Conservation (phyloP, 495 filamentous ascomycete species). For the Thozetella sp. region DNA sequence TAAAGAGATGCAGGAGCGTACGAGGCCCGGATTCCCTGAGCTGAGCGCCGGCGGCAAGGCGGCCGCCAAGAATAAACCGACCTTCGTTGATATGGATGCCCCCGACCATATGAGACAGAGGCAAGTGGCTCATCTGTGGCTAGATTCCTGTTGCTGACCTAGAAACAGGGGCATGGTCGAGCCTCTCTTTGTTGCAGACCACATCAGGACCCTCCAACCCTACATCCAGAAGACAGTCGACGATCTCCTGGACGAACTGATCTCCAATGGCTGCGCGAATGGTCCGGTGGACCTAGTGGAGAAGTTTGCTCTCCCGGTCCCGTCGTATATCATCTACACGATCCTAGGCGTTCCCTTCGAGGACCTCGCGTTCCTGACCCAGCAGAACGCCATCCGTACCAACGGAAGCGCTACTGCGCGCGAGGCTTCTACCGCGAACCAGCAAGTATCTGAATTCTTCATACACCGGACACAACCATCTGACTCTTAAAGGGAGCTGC, state of each 20-base stretch:
- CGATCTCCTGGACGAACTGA: conserved; percentile 34
- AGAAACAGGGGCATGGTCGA: conserved; percentile 39
- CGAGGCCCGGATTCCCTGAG: conserved; percentile 45
- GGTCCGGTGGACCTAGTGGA: conserved; percentile 42
- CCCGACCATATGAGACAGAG: conserved; percentile 42
- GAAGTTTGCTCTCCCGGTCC: conserved; percentile 42
- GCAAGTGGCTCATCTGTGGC: background rate
- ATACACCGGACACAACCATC: background rate
- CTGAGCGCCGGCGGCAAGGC: conserved; percentile 36
- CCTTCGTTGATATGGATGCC: conserved; percentile 52
- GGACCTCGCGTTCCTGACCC: conserved; percentile 42
- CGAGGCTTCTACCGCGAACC: conserved; percentile 38
- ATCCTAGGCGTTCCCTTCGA: conserved; percentile 47
- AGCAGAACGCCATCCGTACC: conserved; percentile 40
- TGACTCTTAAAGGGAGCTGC: conserved; percentile 25
- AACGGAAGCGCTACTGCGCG: conserved; percentile 42
- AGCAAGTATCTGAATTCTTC: conserved; percentile 10
- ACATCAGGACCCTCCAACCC: conserved; percentile 35
- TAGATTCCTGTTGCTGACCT: background rate
- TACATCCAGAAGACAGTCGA: conserved; percentile 45
- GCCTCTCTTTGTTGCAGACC: conserved; percentile 32
- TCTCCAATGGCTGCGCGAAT: conserved; percentile 20
- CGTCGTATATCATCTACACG: conserved; percentile 49
- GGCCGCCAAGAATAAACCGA: conserved; percentile 42
- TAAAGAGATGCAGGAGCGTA: conserved; percentile 25